Evolutionary conservation across 2,329 filamentous ascomycete species (phyloP), one percentile per base, ranked within the genome.

Genomic region (Karstenula rhodostoma): DNA sequence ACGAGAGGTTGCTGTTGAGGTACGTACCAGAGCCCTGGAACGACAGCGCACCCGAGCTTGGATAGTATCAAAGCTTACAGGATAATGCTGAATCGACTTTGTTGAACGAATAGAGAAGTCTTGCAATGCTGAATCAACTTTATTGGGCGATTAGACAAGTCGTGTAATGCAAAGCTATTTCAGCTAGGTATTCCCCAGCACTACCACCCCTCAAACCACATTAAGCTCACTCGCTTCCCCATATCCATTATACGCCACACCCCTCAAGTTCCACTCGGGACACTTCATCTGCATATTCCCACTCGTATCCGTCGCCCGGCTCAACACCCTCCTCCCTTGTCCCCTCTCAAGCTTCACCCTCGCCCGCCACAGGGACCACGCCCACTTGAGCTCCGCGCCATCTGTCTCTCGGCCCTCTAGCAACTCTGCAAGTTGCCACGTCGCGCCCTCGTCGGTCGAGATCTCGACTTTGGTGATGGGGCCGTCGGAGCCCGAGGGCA

Each of bases 231-330:
- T 82, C 32, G 79, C 80, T 65, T 86, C 83, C 2, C 86, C 86
- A 74, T 84, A 88, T 0, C 84, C 86, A 74, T 87, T 86, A 73
- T 88, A 89, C 29, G 79, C 85, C 5, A 88, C 84, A 0, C 86
- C 86, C 58, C 86, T 78, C 60, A 86, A 72, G 72, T 88, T 88
- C 86, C 86, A 89, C 67, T 81, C 73, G 3, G 81, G 79, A 58
- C 77, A 76, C 61, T 79, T 73, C 23, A 73, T 74, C 68, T 88
- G 86, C 25, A 75, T 76, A 68, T 87, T 84, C 3, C 85, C 85
- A 27, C 76, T 82, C 42, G 67, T 75, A 75, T 88, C 86, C 6
- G 80, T 85, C 1, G 85, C 86, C 37, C 83, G 80, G 69, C 85
- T 86, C 60, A 83, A 76, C n/a, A 88, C 79, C 42, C 69, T 81